These are phyloP conservation scores for Echria macrotheca DNA, from an alignment of 495 filamentous ascomycete genomes.

Conservation along the genomic window DNA sequence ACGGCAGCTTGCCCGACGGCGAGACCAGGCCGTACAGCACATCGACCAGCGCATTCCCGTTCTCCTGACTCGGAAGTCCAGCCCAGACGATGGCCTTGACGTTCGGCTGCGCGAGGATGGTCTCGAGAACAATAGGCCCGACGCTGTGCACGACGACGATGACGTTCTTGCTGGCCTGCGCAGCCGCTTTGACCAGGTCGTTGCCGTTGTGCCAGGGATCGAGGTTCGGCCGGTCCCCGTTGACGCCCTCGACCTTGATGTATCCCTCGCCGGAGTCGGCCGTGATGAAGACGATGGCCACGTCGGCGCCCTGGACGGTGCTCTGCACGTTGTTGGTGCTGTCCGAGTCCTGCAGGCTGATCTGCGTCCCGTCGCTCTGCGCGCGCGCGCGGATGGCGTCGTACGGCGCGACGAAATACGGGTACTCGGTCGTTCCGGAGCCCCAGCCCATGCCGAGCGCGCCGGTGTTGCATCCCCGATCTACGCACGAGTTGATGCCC, in stretches of 20 bases:
- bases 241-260: conserved; percentile 55
- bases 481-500: conserved; percentile 47
- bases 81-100: conserved; percentile 83
- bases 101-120: conserved; percentile 67
- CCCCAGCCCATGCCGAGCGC: conserved; percentile 60
- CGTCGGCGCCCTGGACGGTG: conserved; percentile 50
- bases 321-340: conserved; percentile 39
- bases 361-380: conserved; percentile 39
- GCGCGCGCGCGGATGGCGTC: conserved; percentile 49
- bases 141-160: conserved; percentile 94
- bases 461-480: conserved; percentile 57
- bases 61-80: conserved; percentile 87
- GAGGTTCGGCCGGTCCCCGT: conserved; percentile 59
- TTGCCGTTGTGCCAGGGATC: conserved; percentile 74
- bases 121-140: conserved; percentile 79
- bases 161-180: conserved; percentile 54
- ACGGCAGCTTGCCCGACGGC: conserved; percentile 82
- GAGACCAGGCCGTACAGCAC: conserved; percentile 78
- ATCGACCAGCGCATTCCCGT: conserved; percentile 78
- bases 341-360: conserved; percentile 50
- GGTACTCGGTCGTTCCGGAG: conserved; percentile 51
- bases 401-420: conserved; percentile 53
- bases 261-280: conserved; percentile 63
- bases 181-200: conserved; percentile 62
- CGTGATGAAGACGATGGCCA: conserved; percentile 62